A percentile compares a stretch with the other conserved stretches of the same genome.
These are phyloP conservation scores for Globisporangium acanthophoron DNA, from an alignment of 352 stramenopile genomes.

Conservation along the genomic window DNA sequence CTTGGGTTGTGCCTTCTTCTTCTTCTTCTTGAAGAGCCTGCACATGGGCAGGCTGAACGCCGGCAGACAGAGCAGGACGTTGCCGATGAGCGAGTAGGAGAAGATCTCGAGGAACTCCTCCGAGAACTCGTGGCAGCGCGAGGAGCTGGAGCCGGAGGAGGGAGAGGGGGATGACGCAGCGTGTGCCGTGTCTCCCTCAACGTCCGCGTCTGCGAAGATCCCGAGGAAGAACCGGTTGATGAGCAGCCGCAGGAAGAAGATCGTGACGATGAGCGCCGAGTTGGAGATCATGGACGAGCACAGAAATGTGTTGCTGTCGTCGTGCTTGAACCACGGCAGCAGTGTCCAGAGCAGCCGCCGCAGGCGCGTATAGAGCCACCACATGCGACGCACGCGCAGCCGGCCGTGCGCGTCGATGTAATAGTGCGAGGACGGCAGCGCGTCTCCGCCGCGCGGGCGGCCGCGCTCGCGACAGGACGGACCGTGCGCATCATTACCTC, in stretches of 20 bases:
- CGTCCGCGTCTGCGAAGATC: constrained; percentile 25
- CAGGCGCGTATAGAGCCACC: constrained; percentile 53
- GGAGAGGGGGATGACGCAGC: not conserved
- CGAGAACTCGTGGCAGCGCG: constrained; percentile 43
- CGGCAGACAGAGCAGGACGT: constrained; percentile 62
- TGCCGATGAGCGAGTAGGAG: constrained; percentile 50
- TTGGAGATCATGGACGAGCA: constrained; percentile 70
- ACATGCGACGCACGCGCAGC: constrained; percentile 40
- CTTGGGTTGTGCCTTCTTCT: constrained; percentile 6
- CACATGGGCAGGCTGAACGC: constrained; percentile 58
- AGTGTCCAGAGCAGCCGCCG: constrained; percentile 39
- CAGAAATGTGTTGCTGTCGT: constrained; percentile 81
- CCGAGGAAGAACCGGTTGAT: constrained; percentile 42
- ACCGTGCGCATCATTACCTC: not conserved
- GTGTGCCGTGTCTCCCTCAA: constrained; percentile 3
- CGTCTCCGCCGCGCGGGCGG: not conserved
- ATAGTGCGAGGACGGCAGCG: constrained; percentile 47
- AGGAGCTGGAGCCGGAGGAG: not conserved
- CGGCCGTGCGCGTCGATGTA: constrained; percentile 53
- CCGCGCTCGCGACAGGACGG: not conserved
- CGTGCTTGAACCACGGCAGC: constrained; percentile 51
- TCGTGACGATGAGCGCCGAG: constrained; percentile 57
- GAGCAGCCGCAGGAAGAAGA: constrained; percentile 42
- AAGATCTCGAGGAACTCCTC: constrained; percentile 64
- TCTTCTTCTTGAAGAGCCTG: constrained; percentile 38